Evolutionary conservation across 2,329 filamentous ascomycete species (phyloP).

Genomic region (Macrophomina phaseolina): DNA sequence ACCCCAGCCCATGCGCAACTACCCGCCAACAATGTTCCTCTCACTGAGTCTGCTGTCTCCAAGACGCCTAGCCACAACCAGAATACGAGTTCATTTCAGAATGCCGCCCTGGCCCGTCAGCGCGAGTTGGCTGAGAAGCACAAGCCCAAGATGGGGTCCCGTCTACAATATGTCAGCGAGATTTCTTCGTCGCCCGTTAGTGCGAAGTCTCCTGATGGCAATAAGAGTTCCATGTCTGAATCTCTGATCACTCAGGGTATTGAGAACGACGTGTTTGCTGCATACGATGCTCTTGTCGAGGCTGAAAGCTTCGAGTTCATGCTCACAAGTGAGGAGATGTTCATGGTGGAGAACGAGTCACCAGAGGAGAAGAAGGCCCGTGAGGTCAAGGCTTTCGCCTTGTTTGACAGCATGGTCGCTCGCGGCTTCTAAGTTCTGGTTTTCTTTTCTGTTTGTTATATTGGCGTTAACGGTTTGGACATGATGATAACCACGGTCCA

Average conservation of each 20-base stretch:
- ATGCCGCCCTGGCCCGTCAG: constrained; percentile 18
- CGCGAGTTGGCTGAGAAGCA: constrained; percentile 23
- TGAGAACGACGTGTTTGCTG: background rate
- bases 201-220: background rate
- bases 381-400: background rate
- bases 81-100: background rate
- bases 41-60: background rate
- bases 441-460: background rate
- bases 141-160: constrained; percentile 19
- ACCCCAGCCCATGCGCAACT: constrained; percentile 42
- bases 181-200: constrained; percentile 17
- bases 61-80: background rate
- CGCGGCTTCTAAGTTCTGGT: background rate
- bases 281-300: background rate
- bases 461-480: background rate
- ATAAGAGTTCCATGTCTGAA: background rate
- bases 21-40: constrained; percentile 26
- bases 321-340: background rate
- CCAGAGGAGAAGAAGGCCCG: background rate
- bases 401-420: too few species aligned
- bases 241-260: constrained; percentile 18
- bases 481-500: background rate
- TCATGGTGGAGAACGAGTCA: background rate
- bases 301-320: background rate
- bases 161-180: constrained; percentile 7